Evolutionary conservation across 108 stramenopile genomes (phyloP).

Genomic region (Cyclotella baltica): DNA sequence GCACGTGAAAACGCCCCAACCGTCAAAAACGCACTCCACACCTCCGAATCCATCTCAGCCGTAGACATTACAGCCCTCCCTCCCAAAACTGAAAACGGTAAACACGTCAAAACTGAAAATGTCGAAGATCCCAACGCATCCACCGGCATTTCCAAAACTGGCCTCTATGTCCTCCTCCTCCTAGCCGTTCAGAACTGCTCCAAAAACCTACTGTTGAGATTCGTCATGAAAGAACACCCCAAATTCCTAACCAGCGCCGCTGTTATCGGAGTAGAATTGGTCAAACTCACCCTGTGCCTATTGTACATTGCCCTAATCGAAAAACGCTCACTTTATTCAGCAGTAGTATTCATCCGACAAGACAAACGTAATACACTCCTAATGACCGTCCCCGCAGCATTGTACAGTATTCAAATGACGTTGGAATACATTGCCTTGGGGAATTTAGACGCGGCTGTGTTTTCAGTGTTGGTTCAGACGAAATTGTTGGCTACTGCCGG

Average conservation of each 20-base stretch:
- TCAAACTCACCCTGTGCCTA: conserved; percentile 65
- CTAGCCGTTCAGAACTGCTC: conserved; percentile 85
- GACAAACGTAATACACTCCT: conserved; percentile 80
- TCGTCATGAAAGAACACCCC: conserved; percentile 81
- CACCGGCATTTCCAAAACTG: conserved; percentile 37
- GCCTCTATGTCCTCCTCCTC: conserved; percentile 73
- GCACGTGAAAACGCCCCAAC: not conserved
- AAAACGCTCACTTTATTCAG: conserved; percentile 36
- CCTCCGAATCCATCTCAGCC: conserved; percentile 10
- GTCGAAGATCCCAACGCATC: not conserved
- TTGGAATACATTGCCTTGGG: conserved; percentile 93
- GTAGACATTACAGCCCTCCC: conserved; percentile 6
- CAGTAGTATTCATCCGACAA: conserved; percentile 61
- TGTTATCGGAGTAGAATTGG: conserved; percentile 73
- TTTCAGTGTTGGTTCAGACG: conserved; percentile 93
- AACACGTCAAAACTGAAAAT: not conserved
- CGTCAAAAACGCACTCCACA: not conserved
- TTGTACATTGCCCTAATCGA: conserved; percentile 72
- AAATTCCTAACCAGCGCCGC: conserved; percentile 79
- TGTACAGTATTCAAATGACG: conserved; percentile 96
- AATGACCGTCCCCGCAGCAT: conserved; percentile 90
- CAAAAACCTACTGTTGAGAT: conserved; percentile 84
- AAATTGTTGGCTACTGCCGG: conserved; percentile 94
- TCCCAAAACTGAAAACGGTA: not conserved
- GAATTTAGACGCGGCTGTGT: conserved; percentile 94